Base-by-base conservation (phyloP, 2,329 filamentous ascomycete species). In the Fusarium torreyae region DNA sequence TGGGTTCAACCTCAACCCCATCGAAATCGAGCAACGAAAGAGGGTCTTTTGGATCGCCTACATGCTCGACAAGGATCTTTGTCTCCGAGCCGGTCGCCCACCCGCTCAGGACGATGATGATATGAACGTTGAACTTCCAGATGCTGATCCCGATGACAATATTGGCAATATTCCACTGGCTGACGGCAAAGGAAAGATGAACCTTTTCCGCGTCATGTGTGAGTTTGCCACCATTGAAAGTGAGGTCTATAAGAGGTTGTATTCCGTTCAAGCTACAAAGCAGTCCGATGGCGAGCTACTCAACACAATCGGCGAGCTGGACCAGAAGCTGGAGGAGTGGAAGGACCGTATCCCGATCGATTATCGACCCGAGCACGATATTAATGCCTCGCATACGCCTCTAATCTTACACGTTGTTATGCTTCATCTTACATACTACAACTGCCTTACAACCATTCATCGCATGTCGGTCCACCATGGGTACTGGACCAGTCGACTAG, bases 381-480 rank as follows among this genome's bases (percentile, higher is more conserved):
- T 99, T 79, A 94, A 94, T 79, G 93, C 94, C 1, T 92, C 92
- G 0, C 94, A 98, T 78, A 97, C 94, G 1, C 94, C 95, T 1
- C 85, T 98, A n/a, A 94, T 98, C 20, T 84, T 99, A 20, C 95
- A 98, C 70, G 89, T 99, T 53, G 94, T 97, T 64, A 93, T 97
- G 78, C 83, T 99, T 60, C 96, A 99, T 79, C 97, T 99, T 75
- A 91, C 94, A 2, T 99, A 99, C 80, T 98, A 98, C 83, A 99
- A 99, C 78, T 98, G 94, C 74, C 82, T 99, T 52, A 98, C 95
- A 1, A 99, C 96, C 0, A 98, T 99, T 69, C 96, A 99, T 78
- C 93, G 96, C 52, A 99, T 98, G 96, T 97, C 94, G 42, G 92
- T 98, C 31, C 96, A 98, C 74, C 94, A 98, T 77, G 96, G 96